Base-by-base conservation (phyloP, 1,284 basidiomycete species). In the Exobasidium rhododendri region DNA sequence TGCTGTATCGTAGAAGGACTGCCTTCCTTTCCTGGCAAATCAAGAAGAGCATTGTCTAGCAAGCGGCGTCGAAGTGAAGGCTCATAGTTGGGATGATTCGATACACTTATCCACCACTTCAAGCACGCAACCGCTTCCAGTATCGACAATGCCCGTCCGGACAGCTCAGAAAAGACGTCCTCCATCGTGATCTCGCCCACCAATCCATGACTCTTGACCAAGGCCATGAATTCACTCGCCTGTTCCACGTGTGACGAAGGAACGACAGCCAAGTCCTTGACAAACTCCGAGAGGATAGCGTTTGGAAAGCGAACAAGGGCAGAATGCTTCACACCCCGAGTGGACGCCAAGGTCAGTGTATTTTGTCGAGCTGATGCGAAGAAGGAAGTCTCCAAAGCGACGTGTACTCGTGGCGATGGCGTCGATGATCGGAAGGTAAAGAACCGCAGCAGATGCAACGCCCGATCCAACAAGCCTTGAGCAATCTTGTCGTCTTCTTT, bases 81-180 rank as follows among this genome's bases (percentile, higher is more conserved):
- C 26, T 80, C 74, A 69, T 77, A 80, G 24, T 69, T 71, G 3
- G 75, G 70, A 61, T 81, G 55, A 1, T 71, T 84, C 45, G 86
- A 86, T 14, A 91, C 80, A 26, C 81, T 80, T 58, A 89, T 86
- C 90, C 93, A 96, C 94, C 94, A 99, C 62, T 86, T 85, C 67
- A 97, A 83, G 79, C 91, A 94, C 3, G 87, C 87, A 11, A 58
- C 80, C 82, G 91, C 88, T 80, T 97, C 92, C 13, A 83, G 81
- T 68, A 91, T 86, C 0, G 81, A 81, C 20, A 98, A 83, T 1
- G 94, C 88, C 13, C 90, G 84, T 1, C 84, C 80, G 14, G 85
- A 85, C 4, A 99, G 84, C 78, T 96, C 92, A 56, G 84, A 82
- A 55, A 97, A 83, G 20, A 97, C 90, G 76, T 98, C 96, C 20